Evolutionary conservation across 495 filamentous ascomycete genomes (phyloP), one percentile per base, ranked within the genome.

Genomic region (Hyaloscypha variabilis): DNA sequence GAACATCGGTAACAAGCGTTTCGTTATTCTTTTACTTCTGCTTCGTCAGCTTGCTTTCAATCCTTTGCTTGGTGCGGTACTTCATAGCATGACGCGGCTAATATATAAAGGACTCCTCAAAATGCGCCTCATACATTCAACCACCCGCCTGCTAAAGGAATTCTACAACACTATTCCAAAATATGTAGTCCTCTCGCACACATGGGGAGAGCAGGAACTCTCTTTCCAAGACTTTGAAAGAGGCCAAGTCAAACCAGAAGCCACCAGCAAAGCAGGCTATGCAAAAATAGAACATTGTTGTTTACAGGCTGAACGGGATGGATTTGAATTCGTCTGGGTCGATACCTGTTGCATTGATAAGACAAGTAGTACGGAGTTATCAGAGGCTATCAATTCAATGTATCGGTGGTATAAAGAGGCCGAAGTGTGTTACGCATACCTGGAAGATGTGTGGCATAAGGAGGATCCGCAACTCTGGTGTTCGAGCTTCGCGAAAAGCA

Each of bases 121-220:
- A n/a, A 34, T 34, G 30, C 30, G 30, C 11, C 30, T 34, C 30
- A 34, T 34, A 4, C 4, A 34, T 34, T 5, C 30, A 4, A 34
- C 30, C 5, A 34, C 30, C 11, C 14, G 6, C 14, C 4, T 6
- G 14, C 49, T 51, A 34, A 71, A 71, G 11, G 74, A 77, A 36
- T n/a, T 68, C n/a, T 67, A 61, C 21, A 66, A 65, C 5, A 17
- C 66, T 6, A 62, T 73, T 11, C 75, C 73, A 3, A 3, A 19
- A 14, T 79, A 79, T 63, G 76, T 75, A 3, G 77, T 79, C n/a
- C 56, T 78, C 1, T 79, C 76, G 1, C 77, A 79, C 60, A 70
- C 63, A 1, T 79, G 78, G 77, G 30, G 5, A 5, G 11, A 34
- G 30, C 5, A 34, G 11, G 30, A 34, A 34, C 5, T 11, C 30